Conservation (phyloP, 495 filamentous ascomycete species). For the Talaromyces borbonicus region DNA sequence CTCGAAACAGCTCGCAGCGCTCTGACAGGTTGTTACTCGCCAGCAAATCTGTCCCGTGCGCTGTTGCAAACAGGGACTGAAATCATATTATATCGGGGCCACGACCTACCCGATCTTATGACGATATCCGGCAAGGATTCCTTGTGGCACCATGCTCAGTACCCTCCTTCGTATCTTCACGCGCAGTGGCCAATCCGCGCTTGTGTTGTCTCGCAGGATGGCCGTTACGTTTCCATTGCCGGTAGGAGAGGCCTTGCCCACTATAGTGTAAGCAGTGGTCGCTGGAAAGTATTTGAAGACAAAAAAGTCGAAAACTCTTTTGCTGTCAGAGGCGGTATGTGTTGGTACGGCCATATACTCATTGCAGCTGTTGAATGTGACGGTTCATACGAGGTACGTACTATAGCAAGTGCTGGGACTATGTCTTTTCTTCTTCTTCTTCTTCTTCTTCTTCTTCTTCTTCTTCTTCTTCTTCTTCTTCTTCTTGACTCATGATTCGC, state of each 20-base stretch:
- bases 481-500: slow-evolving; percentile 10
- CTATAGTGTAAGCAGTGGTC: slow-evolving; percentile 86
- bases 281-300: slow-evolving; percentile 92
- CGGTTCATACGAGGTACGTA: slow-evolving; percentile 62
- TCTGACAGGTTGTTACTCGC: slow-evolving; percentile 78
- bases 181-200: slow-evolving; percentile 89
- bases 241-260: slow-evolving; percentile 89
- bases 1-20: slow-evolving; percentile 89
- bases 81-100: slow-evolving; percentile 84
- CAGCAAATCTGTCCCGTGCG: slow-evolving; percentile 78
- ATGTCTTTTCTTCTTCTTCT: neutral
- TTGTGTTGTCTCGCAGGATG: slow-evolving; percentile 79
- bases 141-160: slow-evolving; percentile 84
- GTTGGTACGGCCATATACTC: slow-evolving; percentile 94
- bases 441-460: neutral
- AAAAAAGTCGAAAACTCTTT: slow-evolving; percentile 78
- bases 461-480: neutral
- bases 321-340: slow-evolving; percentile 89
- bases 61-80: slow-evolving; percentile 79
- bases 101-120: slow-evolving; percentile 80
- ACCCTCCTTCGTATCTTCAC: slow-evolving; percentile 73
- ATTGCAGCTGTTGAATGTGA: slow-evolving; percentile 88
- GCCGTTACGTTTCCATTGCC: slow-evolving; percentile 88
- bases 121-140: slow-evolving; percentile 88
- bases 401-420: too few relatives aligned